Base-by-base conservation (phyloP, 768 basidiomycete species). In the Pleurotus platypus region DNA sequence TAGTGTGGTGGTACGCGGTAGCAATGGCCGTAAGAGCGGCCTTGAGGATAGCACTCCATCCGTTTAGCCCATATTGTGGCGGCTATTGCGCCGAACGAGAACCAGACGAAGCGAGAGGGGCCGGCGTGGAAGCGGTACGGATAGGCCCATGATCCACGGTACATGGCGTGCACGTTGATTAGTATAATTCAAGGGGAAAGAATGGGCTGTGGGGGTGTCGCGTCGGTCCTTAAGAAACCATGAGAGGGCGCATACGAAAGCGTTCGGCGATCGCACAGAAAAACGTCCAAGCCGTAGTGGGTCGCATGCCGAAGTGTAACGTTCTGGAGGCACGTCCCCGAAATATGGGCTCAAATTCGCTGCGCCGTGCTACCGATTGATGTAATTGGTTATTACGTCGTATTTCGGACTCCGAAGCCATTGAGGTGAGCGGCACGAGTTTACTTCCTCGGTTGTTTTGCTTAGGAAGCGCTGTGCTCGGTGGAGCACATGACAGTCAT, bases 61-160 rank as follows among this genome's bases (percentile, higher is more conserved):
- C 74, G 75, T 66, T 75, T 76, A 11, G 73, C 67, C 71, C 67
- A 75, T 45, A 68, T 67, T n/a, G 70, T 70, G 40, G 75, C 76
- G 50, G 70, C 63, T 2, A 70, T 72, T 5, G 82, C 86, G 58
- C 88, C 89, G 61, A 88, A 16, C 62, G 78, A 7, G 75, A 90
- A 87, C 88, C 88, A 90, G 66, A 89, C 27, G 55, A 87, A 42
- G 60, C 88, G 85, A 45, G 81, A 81, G n/a, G 82, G 80, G 5
- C 78, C 67, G 35, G 67, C 64, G 39, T 60, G 59, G 18, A 45
- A 50, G 35, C 50, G 35, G 37, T 40, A 62, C 22, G 37, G 58
- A 38, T 37, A 16, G 2, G 27, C 40, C 59, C 51, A 30, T 18
- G 8, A 30, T 26, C 42, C 24, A 24, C 13, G 57, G 26, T 58